phyloP scores from a whole-genome alignment of 2,329 filamentous ascomycete genomes.

The Exophiala phaeomuriformis region DNA sequence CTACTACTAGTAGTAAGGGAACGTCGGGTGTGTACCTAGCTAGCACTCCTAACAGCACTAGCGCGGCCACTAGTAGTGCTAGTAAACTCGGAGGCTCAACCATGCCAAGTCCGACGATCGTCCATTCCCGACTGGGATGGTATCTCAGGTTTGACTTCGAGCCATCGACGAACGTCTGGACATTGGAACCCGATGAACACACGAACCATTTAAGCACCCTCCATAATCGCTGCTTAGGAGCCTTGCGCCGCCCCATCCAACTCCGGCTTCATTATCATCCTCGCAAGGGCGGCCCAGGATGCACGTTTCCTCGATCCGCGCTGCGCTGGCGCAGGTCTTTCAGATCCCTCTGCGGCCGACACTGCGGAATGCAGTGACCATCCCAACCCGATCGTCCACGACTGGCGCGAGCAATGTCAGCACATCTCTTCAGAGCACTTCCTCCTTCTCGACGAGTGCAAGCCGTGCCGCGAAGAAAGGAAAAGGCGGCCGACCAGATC shows the following conservation, averaged over 20 bases:
- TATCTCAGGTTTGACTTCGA: too few species aligned
- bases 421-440: neutral
- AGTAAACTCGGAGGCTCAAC: neutral
- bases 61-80: neutral
- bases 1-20: too few species aligned
- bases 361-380: slow-evolving; percentile 28
- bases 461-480: slow-evolving; percentile 34
- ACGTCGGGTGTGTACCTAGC: too few species aligned
- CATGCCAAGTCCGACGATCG: slow-evolving; percentile 6
- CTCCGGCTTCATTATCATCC: too few species aligned
- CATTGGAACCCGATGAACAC: too few species aligned
- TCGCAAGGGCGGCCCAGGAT: slow-evolving; percentile 11
- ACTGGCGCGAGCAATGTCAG: neutral
- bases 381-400: slow-evolving; percentile 25
- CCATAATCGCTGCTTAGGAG: too few species aligned
- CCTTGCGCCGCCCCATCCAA: too few species aligned
- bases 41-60: too few species aligned
- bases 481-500: slow-evolving; percentile 31
- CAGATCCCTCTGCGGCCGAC: slow-evolving; percentile 34
- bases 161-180: too few species aligned
- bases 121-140: too few species aligned
- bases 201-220: too few species aligned
- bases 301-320: slow-evolving; percentile 37
- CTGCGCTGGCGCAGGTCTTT: slow-evolving; percentile 41
- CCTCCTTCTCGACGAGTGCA: slow-evolving; percentile 37